Conservation (phyloP, 2,329 filamentous ascomycete genomes). For the Aaosphaeria arxii region DNA sequence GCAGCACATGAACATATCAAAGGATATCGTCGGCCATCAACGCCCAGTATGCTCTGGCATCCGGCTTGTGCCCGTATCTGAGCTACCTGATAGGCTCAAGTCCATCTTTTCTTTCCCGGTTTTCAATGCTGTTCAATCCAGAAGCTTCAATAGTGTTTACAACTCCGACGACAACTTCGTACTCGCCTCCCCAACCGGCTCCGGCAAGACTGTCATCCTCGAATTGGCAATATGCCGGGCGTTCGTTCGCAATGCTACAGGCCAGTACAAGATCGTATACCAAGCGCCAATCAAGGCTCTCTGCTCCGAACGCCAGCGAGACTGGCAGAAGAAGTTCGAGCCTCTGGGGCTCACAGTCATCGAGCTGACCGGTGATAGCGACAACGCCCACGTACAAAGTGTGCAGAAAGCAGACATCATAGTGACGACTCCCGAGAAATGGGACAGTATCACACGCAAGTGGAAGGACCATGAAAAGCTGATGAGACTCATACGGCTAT, state of each 20-base stretch:
- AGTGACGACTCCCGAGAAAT: conserved; percentile 85
- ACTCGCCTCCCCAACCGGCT: conserved; percentile 77
- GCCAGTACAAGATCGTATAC: conserved; percentile 77
- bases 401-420: conserved; percentile 78
- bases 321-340: conserved; percentile 75
- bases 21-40: conserved; percentile 1
- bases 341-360: conserved; percentile 66
- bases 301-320: conserved; percentile 71
- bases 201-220: conserved; percentile 78
- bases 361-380: conserved; percentile 80
- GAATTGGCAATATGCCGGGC: conserved; percentile 79
- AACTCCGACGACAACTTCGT: conserved; percentile 71
- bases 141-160: conserved; percentile 68
- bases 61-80: conserved; percentile 55
- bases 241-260: conserved; percentile 54
- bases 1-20: no score
- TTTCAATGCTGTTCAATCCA: conserved; percentile 83
- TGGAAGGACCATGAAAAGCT: conserved; percentile 78
- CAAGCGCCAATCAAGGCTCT: conserved; percentile 82
- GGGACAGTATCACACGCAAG: conserved; percentile 84
- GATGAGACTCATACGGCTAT: conserved; percentile 72
- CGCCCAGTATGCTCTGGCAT: conserved; percentile 54
- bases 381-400: conserved; percentile 60
- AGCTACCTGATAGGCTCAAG: conserved; percentile 67
- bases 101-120: conserved; percentile 68